These are phyloP conservation scores for Cynara cardunculus DNA, from an alignment of 129 eudicot genomes.

Conservation along the genomic window DNA sequence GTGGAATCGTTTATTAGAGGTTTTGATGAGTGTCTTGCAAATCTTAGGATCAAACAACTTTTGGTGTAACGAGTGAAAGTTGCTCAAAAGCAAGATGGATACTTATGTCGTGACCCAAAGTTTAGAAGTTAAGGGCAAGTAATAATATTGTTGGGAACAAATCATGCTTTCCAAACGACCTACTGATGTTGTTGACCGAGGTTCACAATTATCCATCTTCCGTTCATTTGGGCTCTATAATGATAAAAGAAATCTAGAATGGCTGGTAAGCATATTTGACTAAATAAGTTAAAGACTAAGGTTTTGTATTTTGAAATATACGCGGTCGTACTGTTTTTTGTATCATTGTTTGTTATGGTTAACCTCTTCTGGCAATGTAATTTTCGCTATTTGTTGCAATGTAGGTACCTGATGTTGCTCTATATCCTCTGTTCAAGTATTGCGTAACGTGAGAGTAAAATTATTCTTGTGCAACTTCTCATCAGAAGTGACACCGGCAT, in stretches of 20 bases:
- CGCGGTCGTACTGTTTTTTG: background rate
- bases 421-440: background rate
- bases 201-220: background rate
- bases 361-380: background rate
- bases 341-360: background rate
- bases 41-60: background rate
- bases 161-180: background rate
- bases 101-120: background rate
- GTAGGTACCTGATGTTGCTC: conserved; percentile 33
- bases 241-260: background rate
- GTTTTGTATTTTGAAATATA: background rate
- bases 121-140: background rate
- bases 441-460: background rate
- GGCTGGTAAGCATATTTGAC: background rate
- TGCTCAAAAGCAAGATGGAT: background rate
- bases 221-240: background rate
- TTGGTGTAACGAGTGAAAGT: background rate
- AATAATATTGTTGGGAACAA: background rate
- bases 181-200: background rate
- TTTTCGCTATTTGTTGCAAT: background rate
- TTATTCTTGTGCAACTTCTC: conserved; percentile 11
- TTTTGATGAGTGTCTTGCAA: background rate
- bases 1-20: background rate
- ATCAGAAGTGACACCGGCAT: conserved; percentile 12
- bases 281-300: background rate